These are phyloP conservation scores for Fusarium chaquense DNA, from an alignment of 2,329 filamentous ascomycete genomes.

Conservation along the genomic window DNA sequence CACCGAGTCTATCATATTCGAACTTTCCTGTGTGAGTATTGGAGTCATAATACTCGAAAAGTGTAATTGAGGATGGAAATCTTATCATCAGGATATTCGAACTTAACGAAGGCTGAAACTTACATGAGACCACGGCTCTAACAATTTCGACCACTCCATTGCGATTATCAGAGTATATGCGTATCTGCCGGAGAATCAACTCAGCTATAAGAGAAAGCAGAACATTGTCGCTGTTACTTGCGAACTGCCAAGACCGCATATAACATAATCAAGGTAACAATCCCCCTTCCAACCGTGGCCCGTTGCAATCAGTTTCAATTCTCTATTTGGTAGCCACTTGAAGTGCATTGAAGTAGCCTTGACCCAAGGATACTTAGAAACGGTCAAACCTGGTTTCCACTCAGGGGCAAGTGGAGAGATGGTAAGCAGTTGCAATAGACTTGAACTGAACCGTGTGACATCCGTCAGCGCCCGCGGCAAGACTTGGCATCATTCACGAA, in stretches of 20 bases:
- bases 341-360: constrained; percentile 45
- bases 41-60: too few relatives aligned
- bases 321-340: constrained; percentile 46
- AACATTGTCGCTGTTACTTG: background rate
- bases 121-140: background rate
- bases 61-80: too few relatives aligned
- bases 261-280: too few relatives aligned
- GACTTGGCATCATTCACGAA: too few relatives aligned
- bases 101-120: too few relatives aligned
- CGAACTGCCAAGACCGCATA: background rate
- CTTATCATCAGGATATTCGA: too few relatives aligned
- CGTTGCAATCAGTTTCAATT: constrained; percentile 21
- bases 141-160: background rate
- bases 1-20: too few relatives aligned
- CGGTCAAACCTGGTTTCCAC: constrained; percentile 52
- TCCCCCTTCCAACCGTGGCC: too few relatives aligned
- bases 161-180: background rate
- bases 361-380: constrained; percentile 50
- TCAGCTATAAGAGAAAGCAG: background rate
- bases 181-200: background rate
- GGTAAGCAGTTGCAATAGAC: background rate
- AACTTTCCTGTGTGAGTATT: too few relatives aligned
- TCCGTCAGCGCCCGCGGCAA: too few relatives aligned
- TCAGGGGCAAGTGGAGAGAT: constrained; percentile 48
- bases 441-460: background rate